A percentile compares a stretch with the other conserved stretches of the same genome.
Conservation (phyloP, 768 basidiomycete species). For the Boletus patriciae region DNA sequence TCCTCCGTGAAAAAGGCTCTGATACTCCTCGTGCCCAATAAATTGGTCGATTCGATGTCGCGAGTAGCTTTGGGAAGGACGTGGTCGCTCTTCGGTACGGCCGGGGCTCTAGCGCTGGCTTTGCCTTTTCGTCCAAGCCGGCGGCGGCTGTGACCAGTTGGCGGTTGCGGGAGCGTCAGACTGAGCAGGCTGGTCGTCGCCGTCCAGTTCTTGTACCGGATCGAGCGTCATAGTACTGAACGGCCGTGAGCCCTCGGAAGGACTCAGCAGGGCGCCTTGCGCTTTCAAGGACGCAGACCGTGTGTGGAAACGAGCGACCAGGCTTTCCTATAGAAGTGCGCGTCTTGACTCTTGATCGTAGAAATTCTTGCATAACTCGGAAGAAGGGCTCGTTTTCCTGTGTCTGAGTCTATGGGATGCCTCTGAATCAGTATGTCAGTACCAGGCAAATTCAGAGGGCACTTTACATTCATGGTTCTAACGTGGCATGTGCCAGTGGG, state of each 20-base stretch:
- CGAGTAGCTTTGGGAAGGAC: neutral
- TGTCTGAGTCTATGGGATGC: too few species aligned
- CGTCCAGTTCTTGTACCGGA: conserved; percentile 14
- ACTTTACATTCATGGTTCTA: too few species aligned
- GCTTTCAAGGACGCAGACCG: conserved; percentile 5
- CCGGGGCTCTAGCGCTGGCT: neutral
- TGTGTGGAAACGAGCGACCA: conserved; percentile 15
- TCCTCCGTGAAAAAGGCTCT: conserved; percentile 22
- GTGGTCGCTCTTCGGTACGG: neutral
- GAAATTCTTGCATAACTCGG: too few species aligned
- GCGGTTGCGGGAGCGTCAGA: neutral
- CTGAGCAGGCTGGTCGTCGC: neutral
- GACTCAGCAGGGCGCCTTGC: conserved; percentile 18
- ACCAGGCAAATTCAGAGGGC: too few species aligned
- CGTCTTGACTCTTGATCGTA: too few species aligned
- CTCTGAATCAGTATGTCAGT: too few species aligned
- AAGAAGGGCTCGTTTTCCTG: too few species aligned
- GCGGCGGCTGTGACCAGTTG: neutral
- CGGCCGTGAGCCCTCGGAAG: conserved; percentile 1
- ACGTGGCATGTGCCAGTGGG: too few species aligned
- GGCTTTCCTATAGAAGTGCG: too few species aligned
- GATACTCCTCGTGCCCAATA: conserved; percentile 8
- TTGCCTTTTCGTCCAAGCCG: neutral
- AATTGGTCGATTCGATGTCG: conserved; percentile 20
- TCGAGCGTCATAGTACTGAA: conserved; percentile 6